Evolutionary conservation across 345 rosid species (phyloP), one percentile per base, ranked within the genome.

Genomic region (Toxicodendron radicans): DNA sequence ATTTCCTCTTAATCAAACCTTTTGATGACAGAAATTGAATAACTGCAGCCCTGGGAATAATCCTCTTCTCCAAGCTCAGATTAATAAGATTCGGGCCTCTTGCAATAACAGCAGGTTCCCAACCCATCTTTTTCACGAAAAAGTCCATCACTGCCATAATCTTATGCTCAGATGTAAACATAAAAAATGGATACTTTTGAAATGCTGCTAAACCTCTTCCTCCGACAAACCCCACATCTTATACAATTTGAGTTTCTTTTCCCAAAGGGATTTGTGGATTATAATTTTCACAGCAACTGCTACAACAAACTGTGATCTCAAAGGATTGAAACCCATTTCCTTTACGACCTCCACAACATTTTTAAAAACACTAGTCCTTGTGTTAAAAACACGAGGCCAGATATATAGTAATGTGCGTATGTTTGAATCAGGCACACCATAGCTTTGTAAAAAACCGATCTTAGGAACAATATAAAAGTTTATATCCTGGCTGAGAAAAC

Each of bases 191-290:
- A 71, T 35, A 12, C 43, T 23, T 53, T 13, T 13, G 1, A 46
- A 82, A 79, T 13, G 79, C 80, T 9, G 52, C 11, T 16, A 54
- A 45, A 77, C 20, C 64, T 78, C 82, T 61, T 75, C 76, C 21
- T 75, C 70, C 0, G 79, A 76, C 78, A 56, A 77, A 58, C 82
- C 87, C 83, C 81, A 84, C 49, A 35, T 73, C 79, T 57, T 78
- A n/a, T 35, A 75, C 48, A 52, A 21, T 38, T 53, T 33, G 10
- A 82, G 1, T 68, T 77, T 84, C 57, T 27, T 69, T n/a, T 62
- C 74, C 85, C 84, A 72, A 1, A 57, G 63, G 17, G 77, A 38
- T 63, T 72, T 61, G 20, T 63, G 76, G 65, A 76, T 20, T 3
- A 9, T 10, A 4, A 23, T 1, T 20, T 75, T 38, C 1, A 53